Conservation (phyloP, 2,329 filamentous ascomycete species). For the Fusarium armeniacum region DNA sequence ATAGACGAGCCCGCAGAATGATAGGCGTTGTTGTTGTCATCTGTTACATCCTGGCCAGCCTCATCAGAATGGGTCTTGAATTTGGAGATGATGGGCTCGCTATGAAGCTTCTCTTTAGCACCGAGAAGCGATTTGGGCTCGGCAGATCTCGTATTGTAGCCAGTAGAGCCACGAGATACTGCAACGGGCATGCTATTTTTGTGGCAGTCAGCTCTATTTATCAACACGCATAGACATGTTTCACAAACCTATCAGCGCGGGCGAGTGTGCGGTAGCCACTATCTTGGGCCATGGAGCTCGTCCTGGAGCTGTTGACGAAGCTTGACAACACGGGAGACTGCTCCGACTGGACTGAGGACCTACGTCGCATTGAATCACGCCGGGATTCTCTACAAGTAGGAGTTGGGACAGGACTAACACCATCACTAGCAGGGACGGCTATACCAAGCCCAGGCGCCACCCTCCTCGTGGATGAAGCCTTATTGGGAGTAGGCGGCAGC, state of each 20-base stretch:
- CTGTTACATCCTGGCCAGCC: conserved; percentile 40
- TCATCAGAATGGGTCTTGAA: conserved; percentile 33
- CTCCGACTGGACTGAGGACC: conserved; percentile 43
- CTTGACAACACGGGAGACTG: conserved; percentile 33
- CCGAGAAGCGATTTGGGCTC: conserved; percentile 37
- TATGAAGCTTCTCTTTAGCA: conserved; percentile 32
- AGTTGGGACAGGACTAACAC: conserved; percentile 28
- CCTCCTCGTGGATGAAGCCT: conserved; percentile 33
- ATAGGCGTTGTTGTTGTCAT: conserved; percentile 42
- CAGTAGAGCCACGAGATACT: conserved; percentile 32
- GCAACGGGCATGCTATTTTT: conserved; percentile 38
- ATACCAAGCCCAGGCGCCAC: conserved; percentile 37
- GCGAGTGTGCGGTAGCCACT: conserved; percentile 31
- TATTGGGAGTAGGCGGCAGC: conserved; percentile 39
- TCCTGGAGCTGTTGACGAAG: conserved; percentile 32
- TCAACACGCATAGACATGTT: conserved; percentile 9
- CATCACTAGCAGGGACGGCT: conserved; percentile 36
- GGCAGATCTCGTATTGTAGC: conserved; percentile 38
- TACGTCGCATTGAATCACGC: conserved; percentile 38
- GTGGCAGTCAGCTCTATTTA: conserved; percentile 39
- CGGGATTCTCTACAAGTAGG: conserved; percentile 35
- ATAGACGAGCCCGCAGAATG: conserved; percentile 41
- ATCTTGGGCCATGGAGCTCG: conserved; percentile 37
- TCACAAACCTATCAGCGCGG: conserved; percentile 47
- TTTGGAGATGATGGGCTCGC: conserved; percentile 32